Percentiles rank a stretch among this genome's conserved stretches.
Evolutionary conservation across 495 filamentous ascomycete species (phyloP).

Genomic region (Penicillium riverlandense): DNA sequence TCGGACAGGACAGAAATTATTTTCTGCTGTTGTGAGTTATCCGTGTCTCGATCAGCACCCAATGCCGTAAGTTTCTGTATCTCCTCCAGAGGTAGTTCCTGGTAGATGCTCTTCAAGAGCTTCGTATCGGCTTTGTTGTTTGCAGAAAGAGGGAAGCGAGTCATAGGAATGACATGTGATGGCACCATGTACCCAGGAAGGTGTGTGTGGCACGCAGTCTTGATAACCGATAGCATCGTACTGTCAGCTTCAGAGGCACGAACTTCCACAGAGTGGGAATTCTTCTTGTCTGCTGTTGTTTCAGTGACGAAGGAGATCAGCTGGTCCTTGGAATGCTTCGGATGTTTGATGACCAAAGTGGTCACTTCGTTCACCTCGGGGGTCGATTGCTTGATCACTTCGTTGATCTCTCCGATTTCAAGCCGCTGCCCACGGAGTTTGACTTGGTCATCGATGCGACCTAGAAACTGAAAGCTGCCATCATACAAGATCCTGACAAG

Average conservation of each 20-base stretch:
- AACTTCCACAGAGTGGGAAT: slow-evolving; percentile 7
- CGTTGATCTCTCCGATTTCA: slow-evolving; percentile 69
- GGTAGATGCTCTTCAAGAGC: slow-evolving; percentile 44
- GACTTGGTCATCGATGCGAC: slow-evolving; percentile 69
- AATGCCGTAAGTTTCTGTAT: slow-evolving; percentile 47
- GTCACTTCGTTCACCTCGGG: slow-evolving; percentile 27
- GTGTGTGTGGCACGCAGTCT: slow-evolving; percentile 28
- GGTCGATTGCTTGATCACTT: slow-evolving; percentile 37
- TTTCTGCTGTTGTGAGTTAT: slow-evolving; percentile 29
- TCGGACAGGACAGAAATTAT: slow-evolving; percentile 46
- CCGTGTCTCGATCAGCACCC: slow-evolving; percentile 20
- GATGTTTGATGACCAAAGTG: slow-evolving; percentile 36
- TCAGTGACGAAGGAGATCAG: slow-evolving; percentile 32
- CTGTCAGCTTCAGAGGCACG: slow-evolving; percentile 5
- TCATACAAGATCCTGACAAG: slow-evolving; percentile 39
- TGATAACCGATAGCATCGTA: slow-evolving; percentile 16
- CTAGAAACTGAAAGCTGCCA: slow-evolving; percentile 55
- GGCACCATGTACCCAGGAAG: slow-evolving; percentile 51
- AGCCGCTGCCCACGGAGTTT: slow-evolving; percentile 74
- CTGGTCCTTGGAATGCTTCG: slow-evolving; percentile 33
- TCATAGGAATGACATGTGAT: slow-evolving; percentile 38
- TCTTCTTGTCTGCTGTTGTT: slow-evolving; percentile 3
- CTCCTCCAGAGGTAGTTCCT: slow-evolving; percentile 42
- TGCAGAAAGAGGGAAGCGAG: slow-evolving; percentile 29
- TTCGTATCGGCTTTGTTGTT: slow-evolving; percentile 46